phyloP scores from a whole-genome alignment of 2,329 filamentous ascomycete genomes.

The Didymella segeticola region DNA sequence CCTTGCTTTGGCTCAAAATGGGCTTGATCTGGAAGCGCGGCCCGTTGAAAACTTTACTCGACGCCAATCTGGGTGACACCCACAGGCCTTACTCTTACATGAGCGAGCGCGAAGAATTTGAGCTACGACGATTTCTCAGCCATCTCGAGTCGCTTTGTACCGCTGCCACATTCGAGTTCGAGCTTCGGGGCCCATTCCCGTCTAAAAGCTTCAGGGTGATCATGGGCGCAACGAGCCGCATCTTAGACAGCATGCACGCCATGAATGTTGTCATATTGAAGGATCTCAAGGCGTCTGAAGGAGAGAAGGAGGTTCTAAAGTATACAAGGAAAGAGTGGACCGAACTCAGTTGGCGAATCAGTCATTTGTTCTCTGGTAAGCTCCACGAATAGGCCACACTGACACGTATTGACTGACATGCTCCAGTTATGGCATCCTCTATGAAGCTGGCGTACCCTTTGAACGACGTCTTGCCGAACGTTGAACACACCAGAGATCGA shows the following conservation, averaged over 20 bases:
- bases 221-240: constrained; percentile 78
- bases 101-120: constrained; percentile 84
- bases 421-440: constrained; percentile 80
- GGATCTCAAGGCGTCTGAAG: constrained; percentile 74
- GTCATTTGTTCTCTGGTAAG: constrained; percentile 75
- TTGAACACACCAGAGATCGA: constrained; percentile 79
- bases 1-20: constrained; percentile 92
- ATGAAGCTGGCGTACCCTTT: constrained; percentile 95
- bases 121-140: constrained; percentile 79
- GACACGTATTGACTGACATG: constrained; percentile 17
- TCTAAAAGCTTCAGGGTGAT: constrained; percentile 74
- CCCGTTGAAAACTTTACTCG: constrained; percentile 74
- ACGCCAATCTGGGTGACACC: constrained; percentile 36
- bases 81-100: constrained; percentile 68
- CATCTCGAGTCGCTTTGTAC: constrained; percentile 76
- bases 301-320: constrained; percentile 79
- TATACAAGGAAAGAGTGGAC: constrained; percentile 81
- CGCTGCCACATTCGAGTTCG: constrained; percentile 83
- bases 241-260: constrained; percentile 92
- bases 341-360: constrained; percentile 85
- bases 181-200: constrained; percentile 86
- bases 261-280: constrained; percentile 94
- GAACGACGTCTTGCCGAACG: constrained; percentile 84
- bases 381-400: background rate
- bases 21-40: constrained; percentile 96